Conservation (phyloP, 257 asterid genomes). For the Fraxinus anomala region DNA sequence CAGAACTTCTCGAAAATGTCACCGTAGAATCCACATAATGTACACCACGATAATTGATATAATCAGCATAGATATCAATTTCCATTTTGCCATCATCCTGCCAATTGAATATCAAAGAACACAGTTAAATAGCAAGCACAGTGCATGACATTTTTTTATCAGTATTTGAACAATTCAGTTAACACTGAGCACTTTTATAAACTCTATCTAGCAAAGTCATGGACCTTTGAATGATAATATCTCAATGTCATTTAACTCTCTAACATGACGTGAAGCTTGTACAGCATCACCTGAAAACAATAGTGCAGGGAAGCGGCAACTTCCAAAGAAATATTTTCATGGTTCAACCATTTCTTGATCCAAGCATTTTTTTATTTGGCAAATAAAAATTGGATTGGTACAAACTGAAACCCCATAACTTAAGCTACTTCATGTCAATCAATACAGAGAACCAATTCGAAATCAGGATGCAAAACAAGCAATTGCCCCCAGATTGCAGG, state of each 20-base stretch:
- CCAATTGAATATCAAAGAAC: slow-evolving; percentile 33
- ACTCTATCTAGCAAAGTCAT: slow-evolving; percentile 1
- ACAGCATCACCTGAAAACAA: slow-evolving; percentile 23
- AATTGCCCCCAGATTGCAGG: background rate
- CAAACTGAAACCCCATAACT: slow-evolving; percentile 6
- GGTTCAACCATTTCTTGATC: slow-evolving; percentile 14
- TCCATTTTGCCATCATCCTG: slow-evolving; percentile 52
- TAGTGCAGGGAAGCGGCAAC: slow-evolving; percentile 11
- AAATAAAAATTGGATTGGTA: slow-evolving; percentile 13
- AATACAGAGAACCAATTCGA: slow-evolving; percentile 1
- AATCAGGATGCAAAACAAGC: background rate
- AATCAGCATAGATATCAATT: slow-evolving; percentile 55
- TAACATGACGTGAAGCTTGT: slow-evolving; percentile 3
- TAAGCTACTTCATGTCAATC: slow-evolving; percentile 22
- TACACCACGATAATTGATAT: slow-evolving; percentile 41
- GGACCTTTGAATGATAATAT: slow-evolving; percentile 7
- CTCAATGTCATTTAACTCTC: slow-evolving; percentile 27
- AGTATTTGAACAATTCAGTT: slow-evolving; percentile 14
- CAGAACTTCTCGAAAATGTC: slow-evolving; percentile 52
- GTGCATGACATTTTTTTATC: slow-evolving; percentile 17
- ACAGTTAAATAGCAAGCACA: slow-evolving; percentile 31
- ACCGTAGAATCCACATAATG: slow-evolving; percentile 49
- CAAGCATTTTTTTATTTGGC: slow-evolving; percentile 17
- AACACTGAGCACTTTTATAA: slow-evolving; percentile 10
- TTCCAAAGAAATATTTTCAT: slow-evolving; percentile 6